These are phyloP conservation scores for Bocquillonia castaneifolia DNA, from an alignment of 441 rosid species.

Conservation along the genomic window DNA sequence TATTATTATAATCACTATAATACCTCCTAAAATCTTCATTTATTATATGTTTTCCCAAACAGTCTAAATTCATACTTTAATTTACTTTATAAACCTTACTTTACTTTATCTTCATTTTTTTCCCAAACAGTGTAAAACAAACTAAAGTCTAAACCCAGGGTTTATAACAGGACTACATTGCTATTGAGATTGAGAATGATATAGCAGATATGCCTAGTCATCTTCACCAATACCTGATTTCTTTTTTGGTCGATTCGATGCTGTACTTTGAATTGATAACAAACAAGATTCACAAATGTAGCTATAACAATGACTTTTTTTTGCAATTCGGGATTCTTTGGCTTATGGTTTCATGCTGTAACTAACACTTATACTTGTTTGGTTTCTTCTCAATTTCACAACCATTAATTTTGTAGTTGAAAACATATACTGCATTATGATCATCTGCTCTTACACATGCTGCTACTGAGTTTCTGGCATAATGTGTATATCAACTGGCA, in stretches of 20 bases:
- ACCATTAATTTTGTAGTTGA: neutral
- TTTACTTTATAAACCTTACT: too few species aligned
- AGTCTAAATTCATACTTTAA: too few species aligned
- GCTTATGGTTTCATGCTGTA: neutral
- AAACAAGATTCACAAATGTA: neutral
- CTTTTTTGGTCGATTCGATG: neutral
- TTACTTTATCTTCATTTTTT: too few species aligned
- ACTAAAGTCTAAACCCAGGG: too few species aligned
- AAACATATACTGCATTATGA: neutral
- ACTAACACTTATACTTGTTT: neutral
- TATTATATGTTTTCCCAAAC: too few species aligned
- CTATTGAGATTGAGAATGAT: neutral
- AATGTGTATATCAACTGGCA: neutral
- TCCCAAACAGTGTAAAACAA: neutral
- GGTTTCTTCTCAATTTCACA: neutral
- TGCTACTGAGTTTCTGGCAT: neutral
- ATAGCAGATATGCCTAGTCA: neutral
- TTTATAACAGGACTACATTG: too few species aligned
- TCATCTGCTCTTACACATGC: neutral
- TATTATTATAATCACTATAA: too few species aligned
- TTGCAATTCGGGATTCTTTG: neutral
- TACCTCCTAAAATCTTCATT: too few species aligned
- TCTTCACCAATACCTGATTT: neutral
- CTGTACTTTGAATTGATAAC: neutral
- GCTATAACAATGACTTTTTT: neutral